These are phyloP conservation scores for Clarireedia hainanense DNA, from an alignment of 2,329 filamentous ascomycete species.

Conservation along the genomic window DNA sequence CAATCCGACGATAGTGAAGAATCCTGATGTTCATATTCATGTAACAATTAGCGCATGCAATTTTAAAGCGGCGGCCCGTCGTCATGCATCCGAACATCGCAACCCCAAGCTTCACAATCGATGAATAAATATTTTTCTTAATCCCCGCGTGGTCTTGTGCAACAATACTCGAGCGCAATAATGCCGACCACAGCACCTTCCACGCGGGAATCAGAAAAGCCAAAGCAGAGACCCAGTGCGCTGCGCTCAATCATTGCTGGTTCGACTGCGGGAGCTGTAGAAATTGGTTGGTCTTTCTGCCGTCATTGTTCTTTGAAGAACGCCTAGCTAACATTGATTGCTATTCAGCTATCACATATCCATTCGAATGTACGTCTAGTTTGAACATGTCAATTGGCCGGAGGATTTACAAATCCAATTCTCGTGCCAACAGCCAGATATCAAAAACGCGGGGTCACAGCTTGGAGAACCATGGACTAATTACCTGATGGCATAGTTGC, in stretches of 20 bases:
- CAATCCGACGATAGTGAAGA: too few relatives aligned
- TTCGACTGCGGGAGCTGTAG: conserved; percentile 85
- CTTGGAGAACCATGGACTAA: neutral
- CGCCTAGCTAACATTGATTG: conserved; percentile 4
- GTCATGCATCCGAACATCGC: conserved; percentile 5
- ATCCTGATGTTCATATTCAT: too few relatives aligned
- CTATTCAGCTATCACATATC: conserved; percentile 72
- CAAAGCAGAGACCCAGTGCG: conserved; percentile 57
- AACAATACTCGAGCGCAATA: neutral
- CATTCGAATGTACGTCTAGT: conserved; percentile 68
- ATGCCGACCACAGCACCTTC: neutral
- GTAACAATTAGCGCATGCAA: neutral
- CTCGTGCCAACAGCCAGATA: neutral
- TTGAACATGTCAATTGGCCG: neutral
- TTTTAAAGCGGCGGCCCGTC: conserved; percentile 6
- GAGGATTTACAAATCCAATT: neutral
- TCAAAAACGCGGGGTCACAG: neutral
- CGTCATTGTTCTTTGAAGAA: neutral
- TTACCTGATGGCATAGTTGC: conserved; percentile 44
- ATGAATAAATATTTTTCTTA: neutral
- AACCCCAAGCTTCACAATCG: neutral
- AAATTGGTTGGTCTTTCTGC: conserved; percentile 60
- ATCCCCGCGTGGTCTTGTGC: neutral
- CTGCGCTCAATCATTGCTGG: conserved; percentile 88
- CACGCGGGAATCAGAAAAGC: conserved; percentile 26